These are phyloP conservation scores for Coemansia sp. DNA, from an alignment of 192 early-diverging fungal genomes.

Conservation along the genomic window DNA sequence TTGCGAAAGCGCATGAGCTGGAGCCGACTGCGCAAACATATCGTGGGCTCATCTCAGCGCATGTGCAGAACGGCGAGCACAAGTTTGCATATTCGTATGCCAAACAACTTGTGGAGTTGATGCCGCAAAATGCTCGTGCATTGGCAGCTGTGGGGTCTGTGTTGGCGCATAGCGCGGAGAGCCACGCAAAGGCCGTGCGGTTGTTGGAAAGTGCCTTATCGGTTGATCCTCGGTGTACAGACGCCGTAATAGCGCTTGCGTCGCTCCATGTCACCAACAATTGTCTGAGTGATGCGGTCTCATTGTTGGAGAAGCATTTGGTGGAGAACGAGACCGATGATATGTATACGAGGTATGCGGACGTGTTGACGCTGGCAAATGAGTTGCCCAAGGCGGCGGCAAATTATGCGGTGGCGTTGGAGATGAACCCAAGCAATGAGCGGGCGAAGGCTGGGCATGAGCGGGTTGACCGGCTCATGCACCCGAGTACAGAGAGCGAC, in stretches of 20 bases:
- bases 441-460: slow-evolving; percentile 33
- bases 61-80: slow-evolving; percentile 26
- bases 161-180: slow-evolving; percentile 45
- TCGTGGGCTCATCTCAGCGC: slow-evolving; percentile 19
- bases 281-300: slow-evolving; percentile 14
- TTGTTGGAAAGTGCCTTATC: slow-evolving; percentile 35
- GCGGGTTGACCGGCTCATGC: slow-evolving; percentile 46
- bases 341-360: slow-evolving; percentile 48
- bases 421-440: slow-evolving; percentile 35
- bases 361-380: slow-evolving; percentile 48
- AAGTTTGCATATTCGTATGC: slow-evolving; percentile 49
- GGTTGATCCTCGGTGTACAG: slow-evolving; percentile 18
- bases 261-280: slow-evolving; percentile 35
- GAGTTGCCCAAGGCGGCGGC: slow-evolving; percentile 40
- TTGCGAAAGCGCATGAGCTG: slow-evolving; percentile 29
- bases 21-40: slow-evolving; percentile 23
- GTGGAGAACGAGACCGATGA: slow-evolving; percentile 40
- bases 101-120: slow-evolving; percentile 36
- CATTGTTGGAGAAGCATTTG: slow-evolving; percentile 29
- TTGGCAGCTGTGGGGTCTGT: slow-evolving; percentile 43
- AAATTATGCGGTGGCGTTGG: slow-evolving; percentile 40
- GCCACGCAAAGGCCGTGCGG: slow-evolving; percentile 29
- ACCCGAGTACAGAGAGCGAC: slow-evolving; percentile 17
- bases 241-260: slow-evolving; percentile 38
- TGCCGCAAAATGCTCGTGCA: slow-evolving; percentile 33